Conservation (phyloP, 2,329 filamentous ascomycete genomes). For the Colletotrichum tabaci region DNA sequence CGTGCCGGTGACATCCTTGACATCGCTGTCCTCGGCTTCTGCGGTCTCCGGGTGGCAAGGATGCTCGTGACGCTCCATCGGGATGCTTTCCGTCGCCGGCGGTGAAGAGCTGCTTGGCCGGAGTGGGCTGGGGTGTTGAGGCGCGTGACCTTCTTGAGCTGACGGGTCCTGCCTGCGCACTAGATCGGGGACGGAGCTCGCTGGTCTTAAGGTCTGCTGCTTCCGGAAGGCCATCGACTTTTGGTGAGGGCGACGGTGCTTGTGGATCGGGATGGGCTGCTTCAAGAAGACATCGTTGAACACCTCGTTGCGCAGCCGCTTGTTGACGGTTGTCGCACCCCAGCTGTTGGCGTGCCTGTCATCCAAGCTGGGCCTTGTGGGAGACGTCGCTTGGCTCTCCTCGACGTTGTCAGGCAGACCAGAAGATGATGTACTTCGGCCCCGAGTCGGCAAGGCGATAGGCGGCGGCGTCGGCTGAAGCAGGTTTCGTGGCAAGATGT, state of each 20-base stretch:
- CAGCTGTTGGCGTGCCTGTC: conserved; percentile 77
- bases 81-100: conserved; percentile 24
- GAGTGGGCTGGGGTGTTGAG: conserved; percentile 33
- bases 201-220: conserved; percentile 61
- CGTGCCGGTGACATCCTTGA: conserved; percentile 73
- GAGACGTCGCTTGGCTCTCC: conserved; percentile 25
- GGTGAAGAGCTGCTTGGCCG: conserved; percentile 33
- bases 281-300: conserved; percentile 93
- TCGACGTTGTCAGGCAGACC: conserved; percentile 40
- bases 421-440: conserved; percentile 56
- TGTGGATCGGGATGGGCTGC: conserved; percentile 84
- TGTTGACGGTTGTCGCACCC: conserved; percentile 94
- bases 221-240: conserved; percentile 70
- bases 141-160: conserved; percentile 37
- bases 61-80: conserved; percentile 29
- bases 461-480: conserved; percentile 72
- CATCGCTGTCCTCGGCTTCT: conserved; percentile 53
- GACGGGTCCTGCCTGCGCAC: conserved; percentile 38
- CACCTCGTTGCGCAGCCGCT: conserved; percentile 88
- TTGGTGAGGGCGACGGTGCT: conserved; percentile 80
- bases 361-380: conserved; percentile 61
- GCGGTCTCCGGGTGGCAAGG: conserved; percentile 2
- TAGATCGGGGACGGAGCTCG: conserved; percentile 62
- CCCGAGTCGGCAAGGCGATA: conserved; percentile 45
- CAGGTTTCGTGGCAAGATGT: conserved; percentile 90